Percentiles rank a stretch among this genome's conserved stretches.
Evolutionary conservation across 768 basidiomycete genomes (phyloP).

Genomic region (Tephrocybe sp.): DNA sequence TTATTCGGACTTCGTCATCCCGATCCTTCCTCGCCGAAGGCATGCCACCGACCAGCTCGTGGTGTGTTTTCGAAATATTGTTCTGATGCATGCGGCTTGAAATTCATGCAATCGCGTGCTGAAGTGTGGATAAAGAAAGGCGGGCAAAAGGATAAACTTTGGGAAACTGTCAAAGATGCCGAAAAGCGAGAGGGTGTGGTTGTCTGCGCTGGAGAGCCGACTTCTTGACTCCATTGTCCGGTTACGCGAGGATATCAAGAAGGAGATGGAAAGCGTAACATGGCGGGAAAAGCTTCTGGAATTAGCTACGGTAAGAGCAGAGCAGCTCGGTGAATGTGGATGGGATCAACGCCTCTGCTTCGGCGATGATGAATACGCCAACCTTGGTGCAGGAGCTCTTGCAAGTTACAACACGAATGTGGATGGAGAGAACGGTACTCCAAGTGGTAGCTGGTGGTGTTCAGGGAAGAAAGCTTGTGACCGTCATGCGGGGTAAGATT

Average conservation of each 20-base stretch:
- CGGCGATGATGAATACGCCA: constrained; percentile 77
- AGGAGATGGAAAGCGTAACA: constrained; percentile 62
- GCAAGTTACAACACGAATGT: constrained; percentile 60
- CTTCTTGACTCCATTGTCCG: constrained; percentile 56
- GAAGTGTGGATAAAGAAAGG: constrained; percentile 60
- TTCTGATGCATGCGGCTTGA: constrained; percentile 82
- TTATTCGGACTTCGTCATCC: constrained; percentile 64
- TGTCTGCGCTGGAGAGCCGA: constrained; percentile 36
- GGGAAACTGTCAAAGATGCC: constrained; percentile 72
- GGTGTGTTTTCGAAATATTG: constrained; percentile 89
- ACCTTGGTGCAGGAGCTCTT: constrained; percentile 62
- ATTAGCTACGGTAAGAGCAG: constrained; percentile 65
- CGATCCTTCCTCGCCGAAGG: constrained; percentile 57
- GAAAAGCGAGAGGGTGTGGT: constrained; percentile 71
- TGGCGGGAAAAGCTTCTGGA: constrained; percentile 71
- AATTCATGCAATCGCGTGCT: constrained; percentile 65
- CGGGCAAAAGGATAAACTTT: constrained; percentile 61
- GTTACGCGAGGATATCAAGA: constrained; percentile 63
- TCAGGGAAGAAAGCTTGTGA: constrained; percentile 71
- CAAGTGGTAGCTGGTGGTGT: constrained; percentile 72
- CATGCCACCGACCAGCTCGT: constrained; percentile 79
- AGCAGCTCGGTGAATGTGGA: constrained; percentile 70
- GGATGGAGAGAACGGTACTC: constrained; percentile 34
- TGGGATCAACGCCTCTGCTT: constrained; percentile 87
- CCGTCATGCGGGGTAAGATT: constrained; percentile 68